These are phyloP conservation scores for Chamaenerion angustifolium DNA, from an alignment of 345 rosid genomes.

Conservation along the genomic window DNA sequence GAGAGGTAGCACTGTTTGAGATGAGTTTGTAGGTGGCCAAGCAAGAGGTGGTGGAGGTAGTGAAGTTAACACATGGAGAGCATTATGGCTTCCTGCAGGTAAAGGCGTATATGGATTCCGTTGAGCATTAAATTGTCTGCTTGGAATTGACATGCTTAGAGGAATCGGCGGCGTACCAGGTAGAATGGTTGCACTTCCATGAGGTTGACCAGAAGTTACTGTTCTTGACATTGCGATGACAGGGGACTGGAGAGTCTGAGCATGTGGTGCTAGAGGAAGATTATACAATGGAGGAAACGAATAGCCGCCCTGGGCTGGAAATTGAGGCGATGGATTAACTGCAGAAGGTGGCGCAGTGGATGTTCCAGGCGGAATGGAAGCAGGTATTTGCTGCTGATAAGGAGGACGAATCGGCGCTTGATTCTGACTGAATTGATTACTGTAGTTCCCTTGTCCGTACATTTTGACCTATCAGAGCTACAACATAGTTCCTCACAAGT, in stretches of 20 bases:
- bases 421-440: slow-evolving; percentile 22
- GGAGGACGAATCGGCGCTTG: slow-evolving; percentile 21
- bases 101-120: slow-evolving; percentile 14
- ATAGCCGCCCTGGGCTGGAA: slow-evolving; percentile 14
- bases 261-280: slow-evolving; percentile 9
- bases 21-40: neutral
- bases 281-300: slow-evolving; percentile 16
- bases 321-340: slow-evolving; percentile 4
- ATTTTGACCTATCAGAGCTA: neutral
- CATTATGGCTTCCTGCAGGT: slow-evolving; percentile 15
- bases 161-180: slow-evolving; percentile 8
- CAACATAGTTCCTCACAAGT: too few relatives aligned
- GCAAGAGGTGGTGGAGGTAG: slow-evolving; percentile 13
- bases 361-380: slow-evolving; percentile 13
- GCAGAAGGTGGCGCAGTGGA: slow-evolving; percentile 12
- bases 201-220: slow-evolving; percentile 14
- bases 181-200: slow-evolving; percentile 7
- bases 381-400: slow-evolving; percentile 17
- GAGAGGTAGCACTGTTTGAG: slow-evolving; percentile 19
- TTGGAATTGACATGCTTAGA: slow-evolving; percentile 16
- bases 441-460: slow-evolving; percentile 2
- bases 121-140: slow-evolving; percentile 19
- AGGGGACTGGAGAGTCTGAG: slow-evolving; percentile 21
- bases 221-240: slow-evolving; percentile 15
- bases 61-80: slow-evolving; percentile 15